Evolutionary conservation across 495 filamentous ascomycete genomes (phyloP).

Genomic region (Penicillium roqueforti): DNA sequence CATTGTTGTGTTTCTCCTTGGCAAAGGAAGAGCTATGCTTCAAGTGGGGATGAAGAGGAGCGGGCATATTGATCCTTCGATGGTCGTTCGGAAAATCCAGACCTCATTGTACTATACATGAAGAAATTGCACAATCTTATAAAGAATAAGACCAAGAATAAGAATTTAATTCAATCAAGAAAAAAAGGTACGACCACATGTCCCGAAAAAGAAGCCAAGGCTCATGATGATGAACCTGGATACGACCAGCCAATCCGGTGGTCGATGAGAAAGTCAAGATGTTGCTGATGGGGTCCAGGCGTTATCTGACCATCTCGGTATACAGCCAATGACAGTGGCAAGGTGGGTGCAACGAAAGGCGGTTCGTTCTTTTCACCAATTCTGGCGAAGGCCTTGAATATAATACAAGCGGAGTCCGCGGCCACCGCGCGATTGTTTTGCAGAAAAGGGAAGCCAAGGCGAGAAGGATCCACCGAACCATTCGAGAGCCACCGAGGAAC

Average conservation of each 20-base stretch:
- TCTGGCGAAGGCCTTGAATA: not conserved
- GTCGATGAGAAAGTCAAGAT: not conserved
- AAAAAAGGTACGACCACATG: not conserved
- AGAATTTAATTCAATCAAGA: not conserved
- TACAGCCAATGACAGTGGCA: not conserved
- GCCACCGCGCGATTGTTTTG: conserved; percentile 11
- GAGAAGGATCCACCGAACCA: conserved; percentile 18
- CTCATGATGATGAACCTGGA: not conserved
- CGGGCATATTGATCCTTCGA: conserved; percentile 26
- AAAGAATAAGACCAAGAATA: not conserved
- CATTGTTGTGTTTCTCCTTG: conserved; percentile 16
- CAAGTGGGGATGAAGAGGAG: conserved; percentile 27
- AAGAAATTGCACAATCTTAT: not conserved
- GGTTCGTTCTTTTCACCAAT: not conserved
- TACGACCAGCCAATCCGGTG: not conserved
- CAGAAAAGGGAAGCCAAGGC: conserved; percentile 25
- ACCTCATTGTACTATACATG: not conserved
- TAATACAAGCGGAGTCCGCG: conserved; percentile 12
- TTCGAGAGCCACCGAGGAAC: not conserved
- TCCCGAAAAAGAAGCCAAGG: not conserved
- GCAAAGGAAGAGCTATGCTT: conserved; percentile 23
- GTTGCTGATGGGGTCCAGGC: not conserved
- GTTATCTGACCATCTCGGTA: not conserved
- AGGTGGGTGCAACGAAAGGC: not conserved
- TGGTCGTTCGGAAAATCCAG: not conserved